phyloP scores from a whole-genome alignment of 163 green algal genomes.

The Scenedesmus sp. region DNA sequence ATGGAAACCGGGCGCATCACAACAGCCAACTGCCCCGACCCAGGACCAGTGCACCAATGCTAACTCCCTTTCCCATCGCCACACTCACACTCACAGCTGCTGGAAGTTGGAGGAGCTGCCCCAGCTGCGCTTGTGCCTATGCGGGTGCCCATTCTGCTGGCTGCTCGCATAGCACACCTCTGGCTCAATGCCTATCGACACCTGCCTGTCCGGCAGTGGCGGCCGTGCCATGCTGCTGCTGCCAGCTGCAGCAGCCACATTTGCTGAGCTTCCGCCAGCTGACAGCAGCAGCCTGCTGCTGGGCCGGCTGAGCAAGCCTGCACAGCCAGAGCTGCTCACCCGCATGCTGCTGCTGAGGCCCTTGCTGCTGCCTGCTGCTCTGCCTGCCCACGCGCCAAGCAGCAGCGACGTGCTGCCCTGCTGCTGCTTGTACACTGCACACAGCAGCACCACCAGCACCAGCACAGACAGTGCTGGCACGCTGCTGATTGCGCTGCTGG shows the following conservation, averaged over 20 bases:
- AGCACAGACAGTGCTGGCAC: constrained; percentile 31
- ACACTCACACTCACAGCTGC: constrained; percentile 20
- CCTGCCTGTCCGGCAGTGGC: constrained; percentile 4
- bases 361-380: constrained; percentile 18
- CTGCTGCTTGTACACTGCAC: constrained; percentile 39
- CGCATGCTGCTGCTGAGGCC: constrained; percentile 15
- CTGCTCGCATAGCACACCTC: constrained; percentile 44
- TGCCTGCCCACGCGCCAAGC: not conserved
- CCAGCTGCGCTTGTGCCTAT: constrained; percentile 49
- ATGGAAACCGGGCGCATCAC: not conserved
- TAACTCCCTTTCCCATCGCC: not conserved
- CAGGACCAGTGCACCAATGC: not conserved
- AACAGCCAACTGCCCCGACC: not conserved
- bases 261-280: not conserved
- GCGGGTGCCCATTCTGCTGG: constrained; percentile 10
- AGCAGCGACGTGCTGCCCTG: constrained; percentile 6
- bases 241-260: not conserved
- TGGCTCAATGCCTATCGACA: not conserved
- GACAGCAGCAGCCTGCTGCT: constrained; percentile 22
- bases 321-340: not conserved
- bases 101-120: constrained; percentile 41
- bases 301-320: not conserved
- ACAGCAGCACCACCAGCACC: constrained; percentile 30
- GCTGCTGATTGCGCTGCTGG: constrained; percentile 32
- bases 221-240: not conserved